Evolutionary conservation across 768 basidiomycete species (phyloP).

Genomic region (Mycena chlorophos): DNA sequence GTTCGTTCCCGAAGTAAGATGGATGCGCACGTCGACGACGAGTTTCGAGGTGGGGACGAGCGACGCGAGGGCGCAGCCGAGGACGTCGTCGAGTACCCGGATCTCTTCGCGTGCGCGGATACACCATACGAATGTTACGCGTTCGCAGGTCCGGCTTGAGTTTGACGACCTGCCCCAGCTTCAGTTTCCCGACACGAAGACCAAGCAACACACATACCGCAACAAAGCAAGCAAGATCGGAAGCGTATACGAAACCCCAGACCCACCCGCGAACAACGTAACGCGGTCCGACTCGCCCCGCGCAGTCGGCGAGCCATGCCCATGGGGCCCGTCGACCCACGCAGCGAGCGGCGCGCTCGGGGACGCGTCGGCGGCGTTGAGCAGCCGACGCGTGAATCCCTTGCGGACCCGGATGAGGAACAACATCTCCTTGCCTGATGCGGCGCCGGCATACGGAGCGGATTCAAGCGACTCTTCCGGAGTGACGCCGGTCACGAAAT

Average conservation of each 20-base stretch:
- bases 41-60: neutral
- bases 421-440: conserved; percentile 42
- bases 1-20: conserved; percentile 25
- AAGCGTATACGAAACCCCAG: conserved; percentile 49
- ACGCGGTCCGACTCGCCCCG: too few relatives aligned
- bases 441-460: neutral
- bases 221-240: conserved; percentile 46
- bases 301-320: too few relatives aligned
- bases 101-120: conserved; percentile 37
- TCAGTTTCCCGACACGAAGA: neutral
- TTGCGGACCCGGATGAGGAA: conserved; percentile 60
- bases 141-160: conserved; percentile 18
- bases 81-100: conserved; percentile 31
- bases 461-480: neutral
- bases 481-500: too few relatives aligned
- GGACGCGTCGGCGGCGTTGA: conserved; percentile 28
- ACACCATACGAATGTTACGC: conserved; percentile 44
- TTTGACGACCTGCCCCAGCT: neutral
- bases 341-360: conserved; percentile 38
- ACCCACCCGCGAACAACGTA: conserved; percentile 36
- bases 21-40: conserved; percentile 21
- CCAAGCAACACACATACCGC: conserved; percentile 31
- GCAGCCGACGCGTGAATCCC: conserved; percentile 59
- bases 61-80: conserved; percentile 18
- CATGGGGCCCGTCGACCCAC: conserved; percentile 63